Conservation (phyloP, 2,329 filamentous ascomycete species). For the Beauveria caledonica region DNA sequence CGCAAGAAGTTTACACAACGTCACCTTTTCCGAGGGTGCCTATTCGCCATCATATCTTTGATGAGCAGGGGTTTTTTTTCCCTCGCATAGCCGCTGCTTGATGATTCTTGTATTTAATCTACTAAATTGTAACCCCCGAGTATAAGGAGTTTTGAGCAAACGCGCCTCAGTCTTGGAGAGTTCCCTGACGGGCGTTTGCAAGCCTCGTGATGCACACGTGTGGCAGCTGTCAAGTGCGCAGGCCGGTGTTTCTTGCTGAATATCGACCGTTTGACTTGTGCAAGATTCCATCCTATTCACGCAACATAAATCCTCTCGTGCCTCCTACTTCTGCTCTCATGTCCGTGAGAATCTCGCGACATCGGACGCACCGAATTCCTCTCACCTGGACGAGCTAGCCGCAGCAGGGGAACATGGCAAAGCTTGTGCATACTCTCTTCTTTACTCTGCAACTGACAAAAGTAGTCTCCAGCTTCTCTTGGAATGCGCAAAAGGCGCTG, state of each 20-base stretch:
- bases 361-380: not conserved
- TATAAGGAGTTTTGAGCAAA: not conserved
- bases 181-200: not conserved
- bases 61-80: too few species aligned
- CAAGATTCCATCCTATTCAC: not conserved
- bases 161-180: not conserved
- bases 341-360: not conserved
- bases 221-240: too few species aligned
- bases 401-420: not conserved
- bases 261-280: not conserved
- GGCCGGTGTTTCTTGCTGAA: too few species aligned
- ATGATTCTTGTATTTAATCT: too few species aligned
- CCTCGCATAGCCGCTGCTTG: too few species aligned
- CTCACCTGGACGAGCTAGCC: not conserved
- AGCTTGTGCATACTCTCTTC: not conserved
- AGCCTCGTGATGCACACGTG: too few species aligned
- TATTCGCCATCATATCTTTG: too few species aligned
- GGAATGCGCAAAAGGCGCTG: slow-evolving; percentile 7
- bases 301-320: not conserved
- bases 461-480: not conserved
- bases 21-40: too few species aligned
- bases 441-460: not conserved
- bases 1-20: too few species aligned
- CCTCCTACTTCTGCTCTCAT: not conserved
- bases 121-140: too few species aligned